Conservation (phyloP, 257 asterid species). For the Nicotiana obtusifolia region DNA sequence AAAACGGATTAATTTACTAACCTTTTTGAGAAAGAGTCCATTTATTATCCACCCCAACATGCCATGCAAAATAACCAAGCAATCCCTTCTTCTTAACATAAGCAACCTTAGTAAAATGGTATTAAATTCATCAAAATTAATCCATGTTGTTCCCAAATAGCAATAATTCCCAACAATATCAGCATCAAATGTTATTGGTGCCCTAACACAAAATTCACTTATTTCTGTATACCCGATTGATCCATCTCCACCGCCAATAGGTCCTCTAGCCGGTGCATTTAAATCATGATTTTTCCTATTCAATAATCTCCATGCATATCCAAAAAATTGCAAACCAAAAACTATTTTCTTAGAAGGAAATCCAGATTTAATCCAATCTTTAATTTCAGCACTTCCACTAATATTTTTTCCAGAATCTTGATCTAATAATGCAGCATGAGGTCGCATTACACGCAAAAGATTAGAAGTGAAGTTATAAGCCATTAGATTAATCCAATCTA, state of each 20-base stretch:
- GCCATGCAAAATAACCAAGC: constrained; percentile 18
- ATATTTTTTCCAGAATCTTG: background rate
- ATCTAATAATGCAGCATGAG: constrained; percentile 11
- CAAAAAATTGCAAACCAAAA: constrained; percentile 13
- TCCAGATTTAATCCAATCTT: constrained; percentile 5
- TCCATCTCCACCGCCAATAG: background rate
- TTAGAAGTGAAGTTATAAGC: constrained; percentile 4
- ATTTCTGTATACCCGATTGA: background rate
- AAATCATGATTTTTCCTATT: constrained; percentile 7
- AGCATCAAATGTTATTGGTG: background rate
- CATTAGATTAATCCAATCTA: constrained; percentile 19
- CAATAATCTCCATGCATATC: constrained; percentile 10
- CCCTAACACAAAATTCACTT: background rate
- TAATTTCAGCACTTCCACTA: constrained; percentile 9
- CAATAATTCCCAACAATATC: constrained; percentile 5
- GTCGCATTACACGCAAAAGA: background rate
- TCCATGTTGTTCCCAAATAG: background rate
- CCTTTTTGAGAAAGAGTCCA: constrained; percentile 16
- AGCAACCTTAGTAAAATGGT: constrained; percentile 6
- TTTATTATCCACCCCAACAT: constrained; percentile 7
- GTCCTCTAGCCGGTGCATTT: constrained; percentile 5
- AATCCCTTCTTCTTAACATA: constrained; percentile 3
- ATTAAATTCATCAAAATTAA: constrained; percentile 11
- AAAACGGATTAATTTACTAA: background rate
- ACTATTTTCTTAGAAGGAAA: constrained; percentile 4